phyloP scores from a whole-genome alignment of 768 basidiomycete genomes.

The Mycena rosella region DNA sequence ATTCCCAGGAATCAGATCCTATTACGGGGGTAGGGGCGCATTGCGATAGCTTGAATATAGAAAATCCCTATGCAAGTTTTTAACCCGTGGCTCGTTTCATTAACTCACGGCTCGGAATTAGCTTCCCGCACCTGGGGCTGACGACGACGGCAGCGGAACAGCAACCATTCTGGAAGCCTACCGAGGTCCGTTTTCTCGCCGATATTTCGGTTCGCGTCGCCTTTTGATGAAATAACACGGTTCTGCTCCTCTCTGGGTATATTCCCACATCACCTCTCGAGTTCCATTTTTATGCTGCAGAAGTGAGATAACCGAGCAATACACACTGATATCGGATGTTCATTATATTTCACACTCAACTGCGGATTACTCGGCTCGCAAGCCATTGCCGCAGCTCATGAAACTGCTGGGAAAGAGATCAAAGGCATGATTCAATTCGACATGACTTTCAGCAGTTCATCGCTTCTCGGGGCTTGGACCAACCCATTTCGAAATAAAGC shows the following conservation, averaged over 20 bases:
- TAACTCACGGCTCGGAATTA: no score
- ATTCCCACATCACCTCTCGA: slow-evolving; percentile 44
- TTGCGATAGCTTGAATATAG: slow-evolving; percentile 43
- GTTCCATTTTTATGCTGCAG: slow-evolving; percentile 51
- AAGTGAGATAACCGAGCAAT: slow-evolving; percentile 20
- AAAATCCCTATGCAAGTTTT: slow-evolving; percentile 21
- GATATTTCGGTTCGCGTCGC: neutral
- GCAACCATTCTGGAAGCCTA: slow-evolving; percentile 48
- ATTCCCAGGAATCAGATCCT: slow-evolving; percentile 13
- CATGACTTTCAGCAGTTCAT: slow-evolving; percentile 28
- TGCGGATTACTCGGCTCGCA: slow-evolving; percentile 53
- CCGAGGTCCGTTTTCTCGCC: slow-evolving; percentile 31
- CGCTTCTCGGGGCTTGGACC: neutral
- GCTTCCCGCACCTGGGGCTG: slow-evolving; percentile 50
- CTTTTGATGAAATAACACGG: neutral
- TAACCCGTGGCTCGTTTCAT: no score
- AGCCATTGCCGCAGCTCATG: slow-evolving; percentile 55
- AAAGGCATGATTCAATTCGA: slow-evolving; percentile 56
- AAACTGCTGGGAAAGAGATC: slow-evolving; percentile 49
- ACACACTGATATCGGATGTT: no score
- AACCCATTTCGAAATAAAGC: neutral
- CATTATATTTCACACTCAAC: slow-evolving; percentile 1
- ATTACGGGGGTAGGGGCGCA: slow-evolving; percentile 42
- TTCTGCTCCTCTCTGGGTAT: slow-evolving; percentile 36
- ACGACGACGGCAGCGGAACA: slow-evolving; percentile 52